phyloP scores from a whole-genome alignment of 495 filamentous ascomycete genomes.

The Articulospora tetracladia region DNA sequence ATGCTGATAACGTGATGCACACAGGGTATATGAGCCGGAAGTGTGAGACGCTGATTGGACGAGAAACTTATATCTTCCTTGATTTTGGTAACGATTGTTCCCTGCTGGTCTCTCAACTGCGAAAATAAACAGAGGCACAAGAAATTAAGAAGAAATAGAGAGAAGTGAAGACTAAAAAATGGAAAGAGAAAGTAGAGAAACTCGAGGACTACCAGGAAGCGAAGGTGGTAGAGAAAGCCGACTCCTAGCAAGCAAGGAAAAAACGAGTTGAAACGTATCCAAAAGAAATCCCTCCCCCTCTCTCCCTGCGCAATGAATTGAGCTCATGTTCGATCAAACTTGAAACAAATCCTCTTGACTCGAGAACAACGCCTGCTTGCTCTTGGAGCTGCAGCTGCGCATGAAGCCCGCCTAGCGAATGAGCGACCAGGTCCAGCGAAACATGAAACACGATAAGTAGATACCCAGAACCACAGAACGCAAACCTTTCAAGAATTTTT shows the following conservation, averaged over 20 bases:
- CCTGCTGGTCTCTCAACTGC: no score
- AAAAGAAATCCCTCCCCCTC: neutral
- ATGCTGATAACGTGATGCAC: neutral
- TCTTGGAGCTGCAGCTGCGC: neutral
- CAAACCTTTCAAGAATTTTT: neutral
- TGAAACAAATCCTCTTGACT: constrained; percentile 5
- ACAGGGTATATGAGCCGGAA: no score
- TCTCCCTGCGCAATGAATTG: neutral
- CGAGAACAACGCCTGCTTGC: neutral
- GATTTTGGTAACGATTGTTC: constrained; percentile 4
- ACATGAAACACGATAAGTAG: neutral
- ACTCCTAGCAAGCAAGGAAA: neutral
- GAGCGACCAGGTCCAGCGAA: neutral
- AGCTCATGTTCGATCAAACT: neutral
- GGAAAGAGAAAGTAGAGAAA: neutral
- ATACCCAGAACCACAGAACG: no score
- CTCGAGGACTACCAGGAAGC: neutral
- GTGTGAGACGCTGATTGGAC: constrained; percentile 3
- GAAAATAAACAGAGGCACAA: no score
- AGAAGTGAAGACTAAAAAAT: neutral
- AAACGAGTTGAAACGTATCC: neutral
- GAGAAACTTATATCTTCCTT: neutral
- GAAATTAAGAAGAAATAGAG: neutral
- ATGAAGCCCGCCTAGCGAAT: neutral
- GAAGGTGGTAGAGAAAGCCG: no score